Evolutionary conservation across 106 monocot species (phyloP), one percentile per base, ranked within the genome.

Genomic region (Allium cepa): DNA sequence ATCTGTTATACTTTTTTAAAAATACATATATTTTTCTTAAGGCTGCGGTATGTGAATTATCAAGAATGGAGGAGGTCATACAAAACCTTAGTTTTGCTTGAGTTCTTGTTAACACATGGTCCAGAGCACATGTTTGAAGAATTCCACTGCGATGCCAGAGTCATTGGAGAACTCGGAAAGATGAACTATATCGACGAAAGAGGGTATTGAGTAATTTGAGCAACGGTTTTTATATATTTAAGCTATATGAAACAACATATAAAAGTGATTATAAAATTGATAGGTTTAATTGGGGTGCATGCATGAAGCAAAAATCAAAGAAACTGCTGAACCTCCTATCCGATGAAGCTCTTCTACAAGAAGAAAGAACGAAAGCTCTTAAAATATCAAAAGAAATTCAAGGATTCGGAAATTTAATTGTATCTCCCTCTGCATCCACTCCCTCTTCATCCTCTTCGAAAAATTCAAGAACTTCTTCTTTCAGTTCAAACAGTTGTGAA

Each of bases 31-130:
- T n/a, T 50, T 3, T 59, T 7, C 10, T 51, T 26, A 56, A 82
- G 82, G 71, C 47, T 83, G 4, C 56, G 66, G 13, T 36, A 11
- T 10, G 73, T 73, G 14, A 58, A 84, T 59, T 80, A 59, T 18
- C 79, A 84, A 70, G 84, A 77, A 27, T 84, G 84, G 84, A 73
- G 84, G 67, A 77, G 67, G 45, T 73, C 77, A 10, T 80, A 84
- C 80, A 84, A 84, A 50, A 57, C 84, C 13, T 45, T 80, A 17
- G 77, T 80, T 17, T 67, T 84, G 1, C 67, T 84, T 28, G 84
- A 84, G 6, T 84, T 80, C 71, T 59, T 84, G 71, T 62, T 84
- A 0, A 84, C 84, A 2, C 84, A 80, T 52, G 84, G 84, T 11
- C 84, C 80, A 8, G 84, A 84, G 36, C 63, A 70, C 10, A 64